Conservation (phyloP, 2,329 filamentous ascomycete genomes). For the Neofusicoccum sp. region DNA sequence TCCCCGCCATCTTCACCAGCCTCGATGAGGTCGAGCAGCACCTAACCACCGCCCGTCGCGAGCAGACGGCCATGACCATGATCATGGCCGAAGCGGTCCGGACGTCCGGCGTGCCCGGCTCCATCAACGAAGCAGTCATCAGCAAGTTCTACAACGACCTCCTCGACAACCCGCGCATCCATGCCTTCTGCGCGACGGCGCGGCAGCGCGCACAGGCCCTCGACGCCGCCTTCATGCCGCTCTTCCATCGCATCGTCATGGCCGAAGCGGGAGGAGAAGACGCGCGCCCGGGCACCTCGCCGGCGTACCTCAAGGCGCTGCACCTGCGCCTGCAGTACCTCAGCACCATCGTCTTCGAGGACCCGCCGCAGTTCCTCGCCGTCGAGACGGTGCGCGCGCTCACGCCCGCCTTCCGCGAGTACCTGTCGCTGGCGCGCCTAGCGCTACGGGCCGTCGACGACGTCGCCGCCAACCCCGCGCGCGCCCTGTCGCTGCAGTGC, state of each 20-base stretch:
- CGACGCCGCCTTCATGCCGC: background rate
- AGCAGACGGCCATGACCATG: background rate
- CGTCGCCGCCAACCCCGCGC: background rate
- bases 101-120: background rate
- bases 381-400: background rate
- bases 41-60: background rate
- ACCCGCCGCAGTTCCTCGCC: background rate
- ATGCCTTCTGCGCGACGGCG: background rate
- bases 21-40: background rate
- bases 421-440: background rate
- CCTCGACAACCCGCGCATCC: background rate
- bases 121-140: background rate
- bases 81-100: background rate
- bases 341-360: background rate
- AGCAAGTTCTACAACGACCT: background rate
- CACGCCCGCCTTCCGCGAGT: background rate
- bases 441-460: background rate
- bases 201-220: background rate
- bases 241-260: background rate
- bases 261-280: too few species aligned
- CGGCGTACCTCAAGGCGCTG: background rate
- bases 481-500: background rate
- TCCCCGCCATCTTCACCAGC: background rate
- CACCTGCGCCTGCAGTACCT: conserved; percentile 7
- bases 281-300: background rate